Conservation (phyloP, 2,329 filamentous ascomycete species). For the Arachnopeziza araneosa region DNA sequence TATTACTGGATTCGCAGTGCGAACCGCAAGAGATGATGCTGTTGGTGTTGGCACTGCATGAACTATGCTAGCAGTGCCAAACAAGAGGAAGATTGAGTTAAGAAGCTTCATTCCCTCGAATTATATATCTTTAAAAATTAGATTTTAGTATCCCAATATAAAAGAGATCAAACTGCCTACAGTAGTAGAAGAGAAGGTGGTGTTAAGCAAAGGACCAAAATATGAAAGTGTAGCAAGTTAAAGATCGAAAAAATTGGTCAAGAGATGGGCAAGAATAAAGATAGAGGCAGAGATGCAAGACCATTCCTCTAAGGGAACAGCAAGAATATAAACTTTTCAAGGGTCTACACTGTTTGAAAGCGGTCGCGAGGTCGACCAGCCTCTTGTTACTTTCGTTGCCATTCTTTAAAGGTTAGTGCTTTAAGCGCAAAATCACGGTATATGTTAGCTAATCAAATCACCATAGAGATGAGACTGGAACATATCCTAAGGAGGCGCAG, state of each 20-base stretch:
- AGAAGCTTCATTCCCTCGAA: background rate
- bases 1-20: background rate
- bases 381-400: background rate
- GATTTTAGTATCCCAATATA: background rate
- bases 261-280: background rate
- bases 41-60: background rate
- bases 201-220: background rate
- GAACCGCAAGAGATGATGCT: background rate
- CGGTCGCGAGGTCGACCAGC: background rate
- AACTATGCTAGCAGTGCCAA: background rate
- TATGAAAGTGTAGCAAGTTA: background rate
- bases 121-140: background rate
- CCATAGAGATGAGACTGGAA: background rate
- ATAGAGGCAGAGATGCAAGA: background rate
- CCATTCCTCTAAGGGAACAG: background rate
- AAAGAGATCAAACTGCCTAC: background rate
- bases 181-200: background rate
- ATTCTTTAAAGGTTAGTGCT: background rate
- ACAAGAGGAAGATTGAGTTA: background rate
- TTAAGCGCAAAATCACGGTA: background rate
- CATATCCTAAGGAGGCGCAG: background rate
- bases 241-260: background rate
- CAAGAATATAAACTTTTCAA: background rate
- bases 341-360: background rate
- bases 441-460: background rate